A percentile compares a stretch with the other conserved stretches of the same genome.
phyloP scores from a whole-genome alignment of 2,329 filamentous ascomycete species.

The Aspergillus caelatus region DNA sequence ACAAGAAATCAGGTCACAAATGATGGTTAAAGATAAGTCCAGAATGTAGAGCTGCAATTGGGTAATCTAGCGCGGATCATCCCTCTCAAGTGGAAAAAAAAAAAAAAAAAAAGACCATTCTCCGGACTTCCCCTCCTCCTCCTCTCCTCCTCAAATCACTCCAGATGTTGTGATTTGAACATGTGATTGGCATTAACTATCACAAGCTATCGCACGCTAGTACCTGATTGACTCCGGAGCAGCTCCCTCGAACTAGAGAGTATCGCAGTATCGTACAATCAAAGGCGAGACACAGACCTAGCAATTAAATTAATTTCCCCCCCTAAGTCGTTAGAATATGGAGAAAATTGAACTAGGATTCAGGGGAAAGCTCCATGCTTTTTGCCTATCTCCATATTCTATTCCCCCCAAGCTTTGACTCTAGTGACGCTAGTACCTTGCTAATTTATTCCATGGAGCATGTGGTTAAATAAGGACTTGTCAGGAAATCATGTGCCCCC shows the following conservation, averaged over 20 bases:
- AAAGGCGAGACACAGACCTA: not conserved
- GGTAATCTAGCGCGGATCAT: not conserved
- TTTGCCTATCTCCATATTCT: constrained; percentile 12
- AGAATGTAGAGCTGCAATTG: not conserved
- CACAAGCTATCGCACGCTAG: constrained; percentile 5
- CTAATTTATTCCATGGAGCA: constrained; percentile 3
- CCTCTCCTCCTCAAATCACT: not conserved
- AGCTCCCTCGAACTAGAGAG: not conserved
- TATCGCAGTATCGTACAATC: not conserved
- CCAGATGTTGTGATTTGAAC: not conserved
- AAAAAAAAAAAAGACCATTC: not conserved
- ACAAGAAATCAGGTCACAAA: not conserved
- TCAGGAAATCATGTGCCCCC: not conserved
- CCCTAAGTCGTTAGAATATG: not conserved
- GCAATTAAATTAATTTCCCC: not conserved
- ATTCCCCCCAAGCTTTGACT: constrained; percentile 6
- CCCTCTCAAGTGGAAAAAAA: too few species aligned
- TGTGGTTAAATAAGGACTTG: not conserved
- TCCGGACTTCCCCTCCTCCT: too few species aligned
- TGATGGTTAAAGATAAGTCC: not conserved
- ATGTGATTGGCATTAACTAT: constrained; percentile 5
- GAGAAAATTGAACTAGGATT: constrained; percentile 4
- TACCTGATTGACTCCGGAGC: not conserved
- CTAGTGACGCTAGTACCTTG: constrained; percentile 17
- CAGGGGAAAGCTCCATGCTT: not conserved